phyloP scores from a whole-genome alignment of 495 filamentous ascomycete species.

The Penicillium nucicola region DNA sequence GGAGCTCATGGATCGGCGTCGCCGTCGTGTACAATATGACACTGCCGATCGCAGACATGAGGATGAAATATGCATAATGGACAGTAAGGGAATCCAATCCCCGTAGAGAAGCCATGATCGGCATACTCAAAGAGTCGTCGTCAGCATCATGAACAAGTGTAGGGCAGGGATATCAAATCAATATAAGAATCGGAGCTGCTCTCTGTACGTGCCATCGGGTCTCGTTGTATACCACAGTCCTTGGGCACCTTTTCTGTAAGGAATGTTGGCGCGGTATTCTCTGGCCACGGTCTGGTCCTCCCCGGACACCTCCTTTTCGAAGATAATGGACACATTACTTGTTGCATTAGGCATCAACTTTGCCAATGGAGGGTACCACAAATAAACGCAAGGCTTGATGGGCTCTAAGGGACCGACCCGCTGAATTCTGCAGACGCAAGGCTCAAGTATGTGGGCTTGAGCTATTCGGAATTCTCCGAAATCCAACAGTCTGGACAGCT shows the following conservation, averaged over 20 bases:
- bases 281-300: not conserved
- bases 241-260: not conserved
- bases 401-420: slow-evolving; percentile 13
- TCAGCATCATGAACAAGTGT: slow-evolving; percentile 1
- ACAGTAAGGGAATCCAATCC: slow-evolving; percentile 68
- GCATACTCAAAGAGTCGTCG: slow-evolving; percentile 14
- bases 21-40: slow-evolving; percentile 71
- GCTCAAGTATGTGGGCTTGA: slow-evolving; percentile 10
- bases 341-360: not conserved
- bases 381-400: not conserved
- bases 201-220: not conserved
- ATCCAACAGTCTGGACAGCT: not conserved
- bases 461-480: not conserved
- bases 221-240: not conserved
- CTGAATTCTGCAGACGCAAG: slow-evolving; percentile 17
- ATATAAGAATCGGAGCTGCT: slow-evolving; percentile 3
- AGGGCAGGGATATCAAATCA: slow-evolving; percentile 2
- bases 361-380: not conserved
- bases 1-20: slow-evolving; percentile 54
- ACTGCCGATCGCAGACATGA: slow-evolving; percentile 57
- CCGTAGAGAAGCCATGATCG: slow-evolving; percentile 29
- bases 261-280: slow-evolving; percentile 8
- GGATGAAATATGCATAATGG: slow-evolving; percentile 74
- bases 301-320: no score
- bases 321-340: not conserved